Evolutionary conservation across 169 alveolate species (phyloP).

Genomic region (Theileria annulata): DNA sequence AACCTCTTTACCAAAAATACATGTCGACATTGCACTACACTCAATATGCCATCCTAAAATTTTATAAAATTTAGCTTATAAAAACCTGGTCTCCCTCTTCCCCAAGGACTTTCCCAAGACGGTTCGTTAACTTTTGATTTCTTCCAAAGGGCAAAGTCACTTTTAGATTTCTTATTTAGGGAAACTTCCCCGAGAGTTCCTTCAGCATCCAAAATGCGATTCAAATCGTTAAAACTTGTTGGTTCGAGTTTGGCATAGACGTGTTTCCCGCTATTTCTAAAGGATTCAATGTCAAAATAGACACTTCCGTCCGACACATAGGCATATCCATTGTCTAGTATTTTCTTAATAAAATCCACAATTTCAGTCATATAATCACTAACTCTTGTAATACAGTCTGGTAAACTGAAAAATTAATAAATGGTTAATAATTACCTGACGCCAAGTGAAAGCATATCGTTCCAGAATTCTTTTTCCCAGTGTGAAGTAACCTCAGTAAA

Average conservation of each 20-base stretch:
- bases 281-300: constrained; percentile 91
- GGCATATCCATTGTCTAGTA: constrained; percentile 92
- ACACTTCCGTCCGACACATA: constrained; percentile 95
- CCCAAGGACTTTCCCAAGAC: constrained; percentile 98
- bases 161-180: constrained; percentile 87
- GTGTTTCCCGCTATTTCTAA: constrained; percentile 82
- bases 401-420: constrained; percentile 65
- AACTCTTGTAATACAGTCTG: constrained; percentile 94
- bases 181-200: constrained; percentile 87
- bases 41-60: constrained; percentile 98
- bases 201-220: constrained; percentile 88
- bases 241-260: constrained; percentile 93
- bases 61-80: not conserved
- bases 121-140: constrained; percentile 96
- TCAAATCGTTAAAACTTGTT: constrained; percentile 80
- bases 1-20: constrained; percentile 84
- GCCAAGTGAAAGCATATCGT: constrained; percentile 88
- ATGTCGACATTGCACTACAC: constrained; percentile 97
- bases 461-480: constrained; percentile 91
- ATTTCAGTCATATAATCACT: constrained; percentile 95
- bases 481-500: constrained; percentile 84
- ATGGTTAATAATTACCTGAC: constrained; percentile 68
- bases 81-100: constrained; percentile 96
- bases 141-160: constrained; percentile 99
- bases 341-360: constrained; percentile 85